phyloP scores from a whole-genome alignment of 768 basidiomycete genomes.

The Harrya chromipes region DNA sequence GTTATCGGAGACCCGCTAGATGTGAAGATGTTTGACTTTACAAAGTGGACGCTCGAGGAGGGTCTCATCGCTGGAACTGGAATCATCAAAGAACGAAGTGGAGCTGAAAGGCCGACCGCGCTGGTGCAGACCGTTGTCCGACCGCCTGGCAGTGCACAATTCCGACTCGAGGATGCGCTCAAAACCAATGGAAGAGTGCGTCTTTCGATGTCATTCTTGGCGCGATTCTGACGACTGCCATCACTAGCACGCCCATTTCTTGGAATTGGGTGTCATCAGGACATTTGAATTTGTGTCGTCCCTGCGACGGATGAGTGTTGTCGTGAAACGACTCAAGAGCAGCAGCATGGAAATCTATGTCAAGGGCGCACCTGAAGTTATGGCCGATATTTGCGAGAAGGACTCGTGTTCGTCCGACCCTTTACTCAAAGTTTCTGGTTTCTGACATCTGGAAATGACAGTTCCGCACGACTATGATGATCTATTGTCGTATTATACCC shows the following conservation, averaged over 20 bases:
- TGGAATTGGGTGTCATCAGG: conserved; percentile 94
- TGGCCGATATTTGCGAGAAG: conserved; percentile 90
- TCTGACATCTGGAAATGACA: conserved; percentile 33
- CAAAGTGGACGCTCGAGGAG: conserved; percentile 94
- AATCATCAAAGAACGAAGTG: conserved; percentile 62
- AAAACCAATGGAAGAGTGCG: conserved; percentile 76
- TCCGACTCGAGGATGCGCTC: conserved; percentile 90
- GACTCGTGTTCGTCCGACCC: conserved; percentile 74
- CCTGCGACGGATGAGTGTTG: conserved; percentile 93
- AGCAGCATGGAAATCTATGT: conserved; percentile 97
- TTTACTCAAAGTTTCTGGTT: neutral
- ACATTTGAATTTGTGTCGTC: conserved; percentile 96
- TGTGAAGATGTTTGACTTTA: conserved; percentile 97
- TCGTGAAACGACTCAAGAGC: conserved; percentile 93
- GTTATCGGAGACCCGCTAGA: conserved; percentile 96
- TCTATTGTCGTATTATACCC: conserved; percentile 93
- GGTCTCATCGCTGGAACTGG: conserved; percentile 70
- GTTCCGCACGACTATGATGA: conserved; percentile 97
- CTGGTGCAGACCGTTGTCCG: conserved; percentile 96
- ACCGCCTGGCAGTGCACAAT: conserved; percentile 89
- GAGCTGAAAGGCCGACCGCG: conserved; percentile 70
- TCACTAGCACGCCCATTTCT: conserved; percentile 86
- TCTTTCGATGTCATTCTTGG: neutral
- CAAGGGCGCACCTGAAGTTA: conserved; percentile 99
- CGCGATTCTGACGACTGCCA: neutral